Evolutionary conservation across 2,329 filamentous ascomycete genomes (phyloP).

Genomic region (Calonectria pteridis): DNA sequence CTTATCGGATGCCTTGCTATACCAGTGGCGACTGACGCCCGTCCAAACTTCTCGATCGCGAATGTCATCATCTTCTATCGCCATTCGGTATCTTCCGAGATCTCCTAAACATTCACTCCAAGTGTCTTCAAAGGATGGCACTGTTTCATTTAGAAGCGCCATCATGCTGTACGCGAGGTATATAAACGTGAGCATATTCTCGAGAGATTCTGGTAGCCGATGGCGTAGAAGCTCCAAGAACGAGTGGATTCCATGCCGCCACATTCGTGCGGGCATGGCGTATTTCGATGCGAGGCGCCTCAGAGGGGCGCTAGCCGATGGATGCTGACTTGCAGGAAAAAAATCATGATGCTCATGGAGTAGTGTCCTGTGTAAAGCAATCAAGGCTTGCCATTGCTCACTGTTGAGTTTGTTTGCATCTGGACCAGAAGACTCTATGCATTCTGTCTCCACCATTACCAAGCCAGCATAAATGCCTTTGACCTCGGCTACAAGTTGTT

Average conservation of each 20-base stretch:
- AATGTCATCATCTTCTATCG: conserved; percentile 84
- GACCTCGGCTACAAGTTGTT: conserved; percentile 72
- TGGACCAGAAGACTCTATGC: conserved; percentile 73
- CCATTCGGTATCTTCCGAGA: conserved; percentile 84
- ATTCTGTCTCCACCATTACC: conserved; percentile 86
- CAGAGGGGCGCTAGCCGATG: conserved; percentile 66
- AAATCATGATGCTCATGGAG: conserved; percentile 78
- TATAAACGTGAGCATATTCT: conserved; percentile 92
- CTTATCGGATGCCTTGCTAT: conserved; percentile 81
- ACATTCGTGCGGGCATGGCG: conserved; percentile 91
- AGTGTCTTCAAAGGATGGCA: conserved; percentile 82
- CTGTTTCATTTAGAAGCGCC: conserved; percentile 85
- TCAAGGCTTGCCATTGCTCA: conserved; percentile 87
- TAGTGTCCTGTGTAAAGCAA: conserved; percentile 62
- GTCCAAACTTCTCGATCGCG: conserved; percentile 84
- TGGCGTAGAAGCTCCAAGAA: conserved; percentile 82
- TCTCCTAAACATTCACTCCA: conserved; percentile 97
- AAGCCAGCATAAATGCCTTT: conserved; percentile 85
- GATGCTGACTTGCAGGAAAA: conserved; percentile 62
- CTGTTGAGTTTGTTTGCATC: conserved; percentile 62
- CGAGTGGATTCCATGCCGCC: conserved; percentile 88
- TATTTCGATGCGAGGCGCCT: conserved; percentile 80
- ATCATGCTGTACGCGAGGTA: conserved; percentile 91
- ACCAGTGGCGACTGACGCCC: conserved; percentile 83
- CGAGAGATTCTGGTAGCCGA: conserved; percentile 78